Evolutionary conservation across 1,284 basidiomycete genomes (phyloP), one percentile per base, ranked within the genome.

Genomic region (Ceratobasidium sp.): DNA sequence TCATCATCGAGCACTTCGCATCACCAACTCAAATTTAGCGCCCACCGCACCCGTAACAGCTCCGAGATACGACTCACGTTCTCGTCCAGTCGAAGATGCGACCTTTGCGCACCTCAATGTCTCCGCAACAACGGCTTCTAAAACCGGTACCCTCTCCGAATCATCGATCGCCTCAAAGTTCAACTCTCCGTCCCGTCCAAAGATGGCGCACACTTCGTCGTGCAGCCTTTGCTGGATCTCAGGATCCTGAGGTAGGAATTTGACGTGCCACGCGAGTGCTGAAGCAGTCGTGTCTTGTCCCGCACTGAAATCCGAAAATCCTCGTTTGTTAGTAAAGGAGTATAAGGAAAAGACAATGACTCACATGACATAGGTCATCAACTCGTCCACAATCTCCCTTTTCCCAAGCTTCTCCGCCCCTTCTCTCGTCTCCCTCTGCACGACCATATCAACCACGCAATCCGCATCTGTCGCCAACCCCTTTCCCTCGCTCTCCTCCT

Each of bases 401-500:
- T 18, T 58, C 7, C 41, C 54, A 9, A 69, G 21, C 43, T 23
- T 16, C 6, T 69, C 66, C 13, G 57, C n/a, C 11, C 47, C 57
- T 28, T 70, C 55, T 2, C 66, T 54, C 4, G 30, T 16, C 28
- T 69, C 66, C 7, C 43, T 28, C 66, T 69, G 52, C 6, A 54
- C 44, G 21, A 69, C 30, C 66, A 69, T 69, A 32, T 69, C 66
- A 38, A 69, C 38, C 28, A 69, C 54, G 46, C 66, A 69, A 28
- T 69, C 66, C 2, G 66, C 66, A 35, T 69, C 66, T 1, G 52
- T 69, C 8, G 43, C 38, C 21, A 69, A 52, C 5, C 21, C 32
- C 32, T 35, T 23, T n/a, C 58, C 44, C 18, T 23, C 44, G 14
- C 26, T 47, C 4, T 28, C 23, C 7, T 47, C 18, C 23, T 16